A percentile compares a stretch with the other conserved stretches of the same genome.
These are phyloP conservation scores for Backusella luteola DNA, from an alignment of 192 early-diverging fungal genomes.

Conservation along the genomic window DNA sequence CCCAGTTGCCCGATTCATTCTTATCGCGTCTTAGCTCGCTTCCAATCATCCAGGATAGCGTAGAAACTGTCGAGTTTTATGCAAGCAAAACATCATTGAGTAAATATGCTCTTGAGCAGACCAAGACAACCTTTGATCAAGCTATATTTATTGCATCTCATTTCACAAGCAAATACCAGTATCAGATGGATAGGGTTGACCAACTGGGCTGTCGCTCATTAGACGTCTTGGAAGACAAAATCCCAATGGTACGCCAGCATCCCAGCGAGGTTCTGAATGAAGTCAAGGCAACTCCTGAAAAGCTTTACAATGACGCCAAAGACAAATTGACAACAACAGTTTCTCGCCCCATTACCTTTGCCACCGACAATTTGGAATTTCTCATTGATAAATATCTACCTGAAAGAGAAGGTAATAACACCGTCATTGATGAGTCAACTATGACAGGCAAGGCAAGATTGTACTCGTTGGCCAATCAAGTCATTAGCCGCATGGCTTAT, in stretches of 20 bases:
- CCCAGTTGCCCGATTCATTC: constrained; percentile 11
- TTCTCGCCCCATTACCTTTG: neutral
- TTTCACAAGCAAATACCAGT: constrained; percentile 43
- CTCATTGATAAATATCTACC: constrained; percentile 39
- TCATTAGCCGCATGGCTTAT: constrained; percentile 13
- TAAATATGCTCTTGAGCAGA: constrained; percentile 27
- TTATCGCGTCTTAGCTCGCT: constrained; percentile 26
- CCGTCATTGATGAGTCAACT: constrained; percentile 19
- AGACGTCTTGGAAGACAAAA: constrained; percentile 56
- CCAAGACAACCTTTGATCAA: constrained; percentile 26
- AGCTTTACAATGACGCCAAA: neutral
- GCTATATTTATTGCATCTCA: constrained; percentile 24
- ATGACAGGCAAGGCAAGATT: constrained; percentile 25
- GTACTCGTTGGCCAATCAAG: constrained; percentile 14
- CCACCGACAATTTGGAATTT: constrained; percentile 52
- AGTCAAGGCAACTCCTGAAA: neutral
- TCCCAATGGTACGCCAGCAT: constrained; percentile 61
- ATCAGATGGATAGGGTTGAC: constrained; percentile 56
- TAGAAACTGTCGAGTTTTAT: constrained; percentile 16
- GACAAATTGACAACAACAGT: neutral
- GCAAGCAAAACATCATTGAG: constrained; percentile 29
- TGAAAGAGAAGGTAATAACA: neutral
- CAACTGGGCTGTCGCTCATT: constrained; percentile 60
- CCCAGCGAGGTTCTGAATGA: constrained; percentile 58
- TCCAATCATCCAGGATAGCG: constrained; percentile 32